These are phyloP conservation scores for Trichosanthes truncata DNA, from an alignment of 306 rosid species.

Conservation along the genomic window DNA sequence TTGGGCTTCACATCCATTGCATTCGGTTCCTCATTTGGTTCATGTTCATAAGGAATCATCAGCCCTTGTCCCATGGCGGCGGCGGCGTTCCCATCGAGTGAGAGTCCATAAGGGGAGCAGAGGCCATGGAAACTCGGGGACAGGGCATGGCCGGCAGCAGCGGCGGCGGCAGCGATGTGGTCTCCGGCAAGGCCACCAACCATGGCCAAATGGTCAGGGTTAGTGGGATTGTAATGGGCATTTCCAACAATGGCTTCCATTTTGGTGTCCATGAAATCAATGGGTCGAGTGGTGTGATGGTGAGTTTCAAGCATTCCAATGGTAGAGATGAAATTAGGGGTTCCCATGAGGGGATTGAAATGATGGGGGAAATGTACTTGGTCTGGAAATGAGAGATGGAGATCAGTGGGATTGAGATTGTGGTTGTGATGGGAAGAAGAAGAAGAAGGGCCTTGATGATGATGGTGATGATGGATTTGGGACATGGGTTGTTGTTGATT, in stretches of 20 bases:
- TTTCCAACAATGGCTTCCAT: constrained; percentile 11
- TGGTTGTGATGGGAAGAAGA: constrained; percentile 7
- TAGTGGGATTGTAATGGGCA: constrained; percentile 33
- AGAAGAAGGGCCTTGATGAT: constrained; percentile 14
- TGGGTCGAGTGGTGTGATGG: constrained; percentile 23
- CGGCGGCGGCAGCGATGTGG: background rate
- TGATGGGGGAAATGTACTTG: constrained; percentile 58
- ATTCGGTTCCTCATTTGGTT: constrained; percentile 21
- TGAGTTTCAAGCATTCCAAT: constrained; percentile 31
- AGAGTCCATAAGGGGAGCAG: constrained; percentile 47
- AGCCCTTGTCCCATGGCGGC: constrained; percentile 17
- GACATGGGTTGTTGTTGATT: background rate
- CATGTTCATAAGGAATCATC: constrained; percentile 58
- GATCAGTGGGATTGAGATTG: constrained; percentile 42
- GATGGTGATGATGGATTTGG: constrained; percentile 23
- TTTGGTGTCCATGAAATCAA: constrained; percentile 75
- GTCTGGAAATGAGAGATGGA: constrained; percentile 54
- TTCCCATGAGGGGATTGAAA: constrained; percentile 36
- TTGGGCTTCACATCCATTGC: constrained; percentile 77
- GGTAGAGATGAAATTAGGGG: constrained; percentile 8
- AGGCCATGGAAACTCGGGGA: constrained; percentile 38
- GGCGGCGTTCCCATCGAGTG: constrained; percentile 31
- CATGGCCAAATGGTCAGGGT: constrained; percentile 30
- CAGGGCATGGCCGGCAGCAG: constrained; percentile 16
- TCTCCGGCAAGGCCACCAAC: constrained; percentile 31